phyloP scores from a whole-genome alignment of 2,329 filamentous ascomycete species.

The Venturia aucupariae region DNA sequence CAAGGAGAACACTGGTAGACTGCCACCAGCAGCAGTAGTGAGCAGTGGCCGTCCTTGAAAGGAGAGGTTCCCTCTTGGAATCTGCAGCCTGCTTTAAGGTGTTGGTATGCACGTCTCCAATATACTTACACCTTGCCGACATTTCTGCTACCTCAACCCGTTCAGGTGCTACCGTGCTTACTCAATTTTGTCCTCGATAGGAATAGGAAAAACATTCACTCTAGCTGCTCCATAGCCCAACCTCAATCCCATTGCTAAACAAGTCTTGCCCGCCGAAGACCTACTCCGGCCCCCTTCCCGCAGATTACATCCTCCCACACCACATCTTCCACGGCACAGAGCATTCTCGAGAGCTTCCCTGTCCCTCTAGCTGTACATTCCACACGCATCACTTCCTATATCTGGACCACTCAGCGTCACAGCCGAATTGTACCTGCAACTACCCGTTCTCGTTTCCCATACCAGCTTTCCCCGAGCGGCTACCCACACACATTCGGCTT shows the following conservation, averaged over 20 bases:
- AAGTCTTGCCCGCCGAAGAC: background rate
- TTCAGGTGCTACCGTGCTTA: conserved; percentile 4
- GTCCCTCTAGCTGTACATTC: background rate
- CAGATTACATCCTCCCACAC: background rate
- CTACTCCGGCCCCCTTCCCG: background rate
- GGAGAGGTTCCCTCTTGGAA: conserved; percentile 7
- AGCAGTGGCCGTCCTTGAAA: conserved; percentile 1
- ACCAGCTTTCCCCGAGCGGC: conserved; percentile 10
- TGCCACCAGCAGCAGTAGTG: background rate
- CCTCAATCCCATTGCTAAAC: background rate
- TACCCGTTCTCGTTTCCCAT: conserved; percentile 13
- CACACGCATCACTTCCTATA: conserved; percentile 5
- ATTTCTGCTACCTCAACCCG: background rate
- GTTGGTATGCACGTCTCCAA: conserved; percentile 8
- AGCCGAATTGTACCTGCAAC: conserved; percentile 13
- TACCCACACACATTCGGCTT: conserved; percentile 8
- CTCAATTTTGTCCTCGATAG: background rate
- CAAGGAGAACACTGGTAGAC: conserved; percentile 5
- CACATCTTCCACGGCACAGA: background rate
- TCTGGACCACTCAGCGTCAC: conserved; percentile 9
- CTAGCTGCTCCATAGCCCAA: background rate
- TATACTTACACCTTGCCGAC: background rate
- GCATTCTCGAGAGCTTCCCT: background rate
- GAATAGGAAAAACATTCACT: background rate
- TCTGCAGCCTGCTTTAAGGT: background rate